Evolutionary conservation across 2,329 filamentous ascomycete species (phyloP), one percentile per base, ranked within the genome.

Genomic region (Blumeriella jaapii): DNA sequence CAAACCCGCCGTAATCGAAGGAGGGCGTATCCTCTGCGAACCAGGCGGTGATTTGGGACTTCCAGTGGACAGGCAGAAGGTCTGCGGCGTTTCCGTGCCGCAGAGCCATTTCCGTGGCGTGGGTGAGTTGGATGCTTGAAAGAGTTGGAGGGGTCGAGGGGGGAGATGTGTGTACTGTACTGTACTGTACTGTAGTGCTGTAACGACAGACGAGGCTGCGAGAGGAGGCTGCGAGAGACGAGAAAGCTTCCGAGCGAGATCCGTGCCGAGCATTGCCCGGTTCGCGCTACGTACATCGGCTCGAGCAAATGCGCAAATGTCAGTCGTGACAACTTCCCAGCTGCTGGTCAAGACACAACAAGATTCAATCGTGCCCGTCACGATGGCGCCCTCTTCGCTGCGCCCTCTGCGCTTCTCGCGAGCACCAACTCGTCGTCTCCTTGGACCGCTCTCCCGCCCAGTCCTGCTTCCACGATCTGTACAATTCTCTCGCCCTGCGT

Each of bases 1-100:
- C 91, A 59, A 93, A 98, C 41, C 91, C 91, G 53, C 84, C 91
- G 58, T 94, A 95, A 67, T 98, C 91, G 61, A 94, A 89, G 34
- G 84, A 91, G 4, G 91, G 91, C 3, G 86, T 93, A 63, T 98
- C 91, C 62, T 98, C 91, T 53, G 86, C 82, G 10, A 95, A 79
- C 91, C 91, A 98, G 52, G 72, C 63, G 15, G 78, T 72, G 44
- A 95, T 74, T 47, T 78, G 72, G 31, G 77, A 70, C 58, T 89
- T 93, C 75, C 85, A 95, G 45, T 78, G 82, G 14, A 78, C 72
- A 0, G 89, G 87, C 27, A 96, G 76, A 46, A 96, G 74, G 57
- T 93, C 75, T 12, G 71, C 67, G 20, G 75, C 65, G 38, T 69
- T 67, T 45, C 75, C 75, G 48, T 76, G 65, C 34, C 46, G 38